phyloP scores from a whole-genome alignment of 2,329 filamentous ascomycete genomes.

The Neonectria neomacrospora region DNA sequence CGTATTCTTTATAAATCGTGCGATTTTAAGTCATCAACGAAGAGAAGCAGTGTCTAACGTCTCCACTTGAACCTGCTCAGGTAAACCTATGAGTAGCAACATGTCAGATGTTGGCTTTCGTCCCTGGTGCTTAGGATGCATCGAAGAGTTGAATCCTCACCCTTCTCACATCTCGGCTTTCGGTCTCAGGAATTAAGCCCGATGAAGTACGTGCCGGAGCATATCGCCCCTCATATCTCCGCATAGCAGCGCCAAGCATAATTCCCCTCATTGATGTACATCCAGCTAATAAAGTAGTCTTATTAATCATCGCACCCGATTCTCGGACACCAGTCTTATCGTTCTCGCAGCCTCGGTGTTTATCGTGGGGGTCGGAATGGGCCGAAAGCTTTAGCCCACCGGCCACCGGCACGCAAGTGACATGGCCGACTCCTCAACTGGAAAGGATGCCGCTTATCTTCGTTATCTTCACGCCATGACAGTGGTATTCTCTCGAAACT shows the following conservation, averaged over 20 bases:
- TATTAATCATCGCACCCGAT: conserved; percentile 8
- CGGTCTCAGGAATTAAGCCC: not conserved
- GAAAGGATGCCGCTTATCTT: conserved; percentile 14
- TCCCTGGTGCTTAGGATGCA: no score
- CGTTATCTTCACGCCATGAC: conserved; percentile 10
- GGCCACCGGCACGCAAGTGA: not conserved
- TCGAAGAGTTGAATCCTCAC: no score
- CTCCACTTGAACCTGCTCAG: not conserved
- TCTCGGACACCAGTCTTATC: not conserved
- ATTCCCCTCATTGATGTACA: not conserved
- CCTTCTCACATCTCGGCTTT: not conserved
- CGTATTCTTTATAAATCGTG: no score
- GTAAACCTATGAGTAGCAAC: not conserved
- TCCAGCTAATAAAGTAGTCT: not conserved
- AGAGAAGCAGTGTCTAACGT: no score
- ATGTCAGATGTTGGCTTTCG: not conserved
- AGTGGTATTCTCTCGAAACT: not conserved
- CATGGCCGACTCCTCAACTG: not conserved
- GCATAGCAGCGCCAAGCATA: not conserved
- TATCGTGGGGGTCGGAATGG: conserved; percentile 28
- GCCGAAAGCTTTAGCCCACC: conserved; percentile 5
- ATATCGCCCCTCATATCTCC: not conserved
- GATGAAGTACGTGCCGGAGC: not conserved
- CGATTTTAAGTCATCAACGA: no score
- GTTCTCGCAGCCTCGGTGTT: not conserved